Conservation (phyloP, 768 basidiomycete genomes). For the Lactifluus hygrophoroides region DNA sequence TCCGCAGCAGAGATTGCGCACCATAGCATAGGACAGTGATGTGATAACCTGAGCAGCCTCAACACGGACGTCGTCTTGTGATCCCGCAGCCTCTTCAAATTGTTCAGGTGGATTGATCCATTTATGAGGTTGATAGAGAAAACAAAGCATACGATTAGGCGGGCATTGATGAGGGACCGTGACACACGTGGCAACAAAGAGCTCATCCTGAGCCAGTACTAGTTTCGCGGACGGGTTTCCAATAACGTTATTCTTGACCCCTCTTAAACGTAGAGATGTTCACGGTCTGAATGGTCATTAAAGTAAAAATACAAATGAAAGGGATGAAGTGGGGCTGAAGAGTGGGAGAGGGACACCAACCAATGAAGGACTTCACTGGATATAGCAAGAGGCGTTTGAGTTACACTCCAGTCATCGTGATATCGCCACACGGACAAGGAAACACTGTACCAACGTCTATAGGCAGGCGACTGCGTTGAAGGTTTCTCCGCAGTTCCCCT, state of each 20-base stretch:
- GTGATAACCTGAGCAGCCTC: constrained; percentile 72
- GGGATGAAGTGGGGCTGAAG: neutral
- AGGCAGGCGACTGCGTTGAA: neutral
- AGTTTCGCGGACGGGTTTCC: constrained; percentile 71
- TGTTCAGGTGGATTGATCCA: constrained; percentile 41
- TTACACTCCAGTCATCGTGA: neutral
- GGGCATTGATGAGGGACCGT: constrained; percentile 6
- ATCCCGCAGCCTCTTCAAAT: constrained; percentile 27
- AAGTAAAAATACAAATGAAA: neutral
- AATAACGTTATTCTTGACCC: constrained; percentile 68
- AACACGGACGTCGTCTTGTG: constrained; percentile 46
- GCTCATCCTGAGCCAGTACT: constrained; percentile 45
- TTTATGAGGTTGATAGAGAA: constrained; percentile 43
- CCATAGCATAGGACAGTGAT: constrained; percentile 69
- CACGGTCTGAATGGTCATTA: constrained; percentile 25
- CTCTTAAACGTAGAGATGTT: constrained; percentile 44
- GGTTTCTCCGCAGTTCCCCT: neutral
- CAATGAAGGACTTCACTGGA: too few relatives aligned
- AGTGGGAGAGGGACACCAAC: too few relatives aligned
- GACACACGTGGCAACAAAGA: constrained; percentile 47
- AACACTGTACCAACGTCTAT: neutral
- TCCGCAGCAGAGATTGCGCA: constrained; percentile 19
- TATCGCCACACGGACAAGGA: too few relatives aligned
- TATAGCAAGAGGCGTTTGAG: neutral
- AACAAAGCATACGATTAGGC: neutral